Evolutionary conservation across 192 early-diverging fungal genomes (phyloP), one percentile per base, ranked within the genome.

Genomic region (Rhizophlyctis rosea): DNA sequence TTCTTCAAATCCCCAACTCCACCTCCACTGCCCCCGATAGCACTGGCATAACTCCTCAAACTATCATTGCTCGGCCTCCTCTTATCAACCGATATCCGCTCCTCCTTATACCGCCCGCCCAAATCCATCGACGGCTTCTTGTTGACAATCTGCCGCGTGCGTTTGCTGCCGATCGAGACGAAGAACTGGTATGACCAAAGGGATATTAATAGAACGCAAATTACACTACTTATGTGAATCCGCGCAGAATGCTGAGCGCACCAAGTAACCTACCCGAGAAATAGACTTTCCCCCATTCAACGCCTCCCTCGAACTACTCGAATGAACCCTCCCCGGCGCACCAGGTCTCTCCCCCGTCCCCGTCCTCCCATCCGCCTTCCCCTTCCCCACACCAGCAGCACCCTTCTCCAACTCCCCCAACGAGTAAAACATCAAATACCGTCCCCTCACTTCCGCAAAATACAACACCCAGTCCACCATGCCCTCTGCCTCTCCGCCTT

Each of bases 391-490:
- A n/a, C n/a, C n/a, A n/a, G n/a, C n/a, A n/a, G n/a, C n/a, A n/a
- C n/a, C n/a, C n/a, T n/a, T n/a, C n/a, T n/a, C n/a, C n/a, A n/a
- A n/a, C n/a, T n/a, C n/a, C n/a, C n/a, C n/a, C n/a, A n/a, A n/a
- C n/a, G n/a, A 50, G 52, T 76, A 79, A 50, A 79, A 79, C 47
- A 79, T 67, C 73, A 79, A 57, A 48, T 76, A 79, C 18, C 70
- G 67, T 23, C 67, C 77, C 4, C 77, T 48, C 28, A 79, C 68
- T 69, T 79, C 77, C 1, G 64, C 69, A 39, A 69, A 79, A 57
- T 62, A 76, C 3, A 79, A 25, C 7, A 24, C 54, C 76, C 76
- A 77, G 27, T 77, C 72, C 16, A 75, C 76, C 21, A 71, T 71
- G 7, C 75, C 71, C 0, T 18, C 7, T 18, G 29, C 30, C 28